Base-by-base conservation (phyloP, 768 basidiomycete species). In the Boletus vinaceobasis region DNA sequence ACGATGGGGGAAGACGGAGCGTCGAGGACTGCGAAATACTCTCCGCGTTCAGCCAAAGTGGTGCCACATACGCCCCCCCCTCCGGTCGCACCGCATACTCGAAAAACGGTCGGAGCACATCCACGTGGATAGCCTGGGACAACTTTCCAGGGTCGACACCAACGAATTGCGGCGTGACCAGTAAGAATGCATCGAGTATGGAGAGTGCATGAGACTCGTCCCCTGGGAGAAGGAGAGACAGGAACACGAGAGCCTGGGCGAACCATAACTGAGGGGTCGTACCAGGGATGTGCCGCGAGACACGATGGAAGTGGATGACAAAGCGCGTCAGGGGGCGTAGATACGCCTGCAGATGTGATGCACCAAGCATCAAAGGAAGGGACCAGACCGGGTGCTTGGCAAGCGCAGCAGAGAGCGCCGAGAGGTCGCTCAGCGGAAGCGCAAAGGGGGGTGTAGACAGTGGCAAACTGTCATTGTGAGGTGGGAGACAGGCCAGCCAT, bases 11-110 rank as follows among this genome's bases (percentile, higher is more conserved):
- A 3, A 74, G 71, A 35, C 76, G 77, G 52, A 82, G 81, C 0
- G 90, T 88, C 5, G 83, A 83, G 27, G 75, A 76, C 26, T 63
- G 71, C 50, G 69, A 74, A 48, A 93, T 82, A 9, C 87, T 88
- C 21, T 72, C 67, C 1, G 83, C 77, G 0, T 80, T 80, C 5
- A 75, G 61, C 36, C 68, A 73, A 15, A 77, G 63, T 2, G 90
- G 85, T 0, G 79, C 79, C 23, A 91, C 73, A 36, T 73, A 71
- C 1, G 72, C 60, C 7, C 77, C 75, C 1, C 57, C 58, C 9
- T 55, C 64, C 1, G 84, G 78, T 9, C 71, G 68, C 13, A 87
- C 61, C 3, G 76, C 59, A 53, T 81, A 74, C 5, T 61, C 64
- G 33, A 90, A 70, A 73, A 92, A 89, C 4, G 90, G 89, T 43